Percentiles rank a stretch among this genome's conserved stretches.
These are phyloP conservation scores for Scopulariopsis brevicaulis DNA, from an alignment of 2,329 filamentous ascomycete genomes.

Conservation along the genomic window DNA sequence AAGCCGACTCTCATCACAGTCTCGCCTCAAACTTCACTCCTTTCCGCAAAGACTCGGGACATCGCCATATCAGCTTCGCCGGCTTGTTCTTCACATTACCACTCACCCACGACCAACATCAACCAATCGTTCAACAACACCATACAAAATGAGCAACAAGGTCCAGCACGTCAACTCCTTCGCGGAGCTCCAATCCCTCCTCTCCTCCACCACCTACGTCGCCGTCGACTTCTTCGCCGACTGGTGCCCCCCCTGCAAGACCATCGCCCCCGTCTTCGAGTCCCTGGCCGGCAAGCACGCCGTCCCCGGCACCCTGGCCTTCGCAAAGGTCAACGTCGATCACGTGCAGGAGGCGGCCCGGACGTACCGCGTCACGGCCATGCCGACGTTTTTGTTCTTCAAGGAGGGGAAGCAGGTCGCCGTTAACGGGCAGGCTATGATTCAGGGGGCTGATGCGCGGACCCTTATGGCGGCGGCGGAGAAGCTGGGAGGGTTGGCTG, in stretches of 20 bases:
- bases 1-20: too few relatives aligned
- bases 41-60: too few relatives aligned
- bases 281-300: constrained; percentile 29
- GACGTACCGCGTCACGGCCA: constrained; percentile 37
- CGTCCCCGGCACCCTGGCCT: constrained; percentile 30
- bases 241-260: constrained; percentile 52
- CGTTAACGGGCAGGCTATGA: constrained; percentile 16
- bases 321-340: constrained; percentile 50
- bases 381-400: constrained; percentile 52
- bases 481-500: constrained; percentile 19
- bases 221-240: constrained; percentile 46
- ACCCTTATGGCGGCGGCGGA: constrained; percentile 20
- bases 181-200: constrained; percentile 35
- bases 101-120: neutral
- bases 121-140: neutral
- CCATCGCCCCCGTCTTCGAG: constrained; percentile 42
- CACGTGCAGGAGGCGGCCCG: constrained; percentile 34
- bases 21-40: too few relatives aligned
- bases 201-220: constrained; percentile 36
- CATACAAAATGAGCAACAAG: neutral
- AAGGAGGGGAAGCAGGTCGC: constrained; percentile 32
- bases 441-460: constrained; percentile 21
- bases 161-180: constrained; percentile 11
- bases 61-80: too few relatives aligned
- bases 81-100: neutral